Base-by-base conservation (phyloP, 2,329 filamentous ascomycete genomes). In the Plenodomus biglobosus region DNA sequence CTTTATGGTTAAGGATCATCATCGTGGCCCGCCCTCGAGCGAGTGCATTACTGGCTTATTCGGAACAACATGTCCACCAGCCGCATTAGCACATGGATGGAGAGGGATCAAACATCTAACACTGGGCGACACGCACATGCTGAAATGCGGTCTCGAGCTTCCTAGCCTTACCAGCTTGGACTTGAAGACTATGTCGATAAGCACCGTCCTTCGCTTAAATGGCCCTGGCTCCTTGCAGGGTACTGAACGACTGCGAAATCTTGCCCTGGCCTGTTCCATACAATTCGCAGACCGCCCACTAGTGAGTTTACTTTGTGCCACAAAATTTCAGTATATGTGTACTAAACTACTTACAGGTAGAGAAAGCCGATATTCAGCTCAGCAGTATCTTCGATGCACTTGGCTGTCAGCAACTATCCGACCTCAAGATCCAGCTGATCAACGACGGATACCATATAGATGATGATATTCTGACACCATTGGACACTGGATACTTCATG, bases 1-100 rank as follows among this genome's bases (percentile, higher is more conserved):
- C n/a, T 56, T 58, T 37, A 49, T 50, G 45, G 48, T 62, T 8
- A 54, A 53, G 21, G 62, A 65, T 19, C 53, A 59, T 41, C 38
- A 53, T 19, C 53, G 53, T 15, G 54, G 54, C 5, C 47, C 46
- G 3, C 46, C 52, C 11, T 60, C 52, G n/a, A 48, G 48, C 32
- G 58, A 65, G 20, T 59, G 58, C 17, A 53, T 58, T 3, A 47
- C 56, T 8, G 60, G 58, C 13, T 40, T 65, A 17, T 63, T 59
- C 42, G 62, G 58, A 6, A 52, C 45, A 3, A 48, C 48, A 22
- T 40, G 17, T 22, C 40, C 46, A 2, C 60, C 62, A 8, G 42
- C 39, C 8, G 11, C 20, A 4, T 34, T 56, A 17, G 3, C 52
- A 1, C 19, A 38, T 3, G 45, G 27, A n/a, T 47, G 58, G 46